These are phyloP conservation scores for Fraxinus ornus DNA, from an alignment of 305 asterid species.

Conservation along the genomic window DNA sequence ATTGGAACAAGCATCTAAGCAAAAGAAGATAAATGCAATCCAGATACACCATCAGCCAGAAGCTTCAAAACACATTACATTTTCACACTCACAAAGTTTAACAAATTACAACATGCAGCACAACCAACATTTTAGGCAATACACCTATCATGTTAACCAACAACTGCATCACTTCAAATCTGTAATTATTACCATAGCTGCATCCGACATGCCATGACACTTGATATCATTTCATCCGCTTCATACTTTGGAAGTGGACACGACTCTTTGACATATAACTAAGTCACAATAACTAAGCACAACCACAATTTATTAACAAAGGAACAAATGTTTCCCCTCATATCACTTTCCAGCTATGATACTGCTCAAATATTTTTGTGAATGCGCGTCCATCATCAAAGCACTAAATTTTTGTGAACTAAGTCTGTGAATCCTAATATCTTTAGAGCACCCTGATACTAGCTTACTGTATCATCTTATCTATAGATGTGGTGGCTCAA, in stretches of 20 bases:
- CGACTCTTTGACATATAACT: background rate
- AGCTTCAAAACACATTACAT: background rate
- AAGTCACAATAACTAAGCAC: background rate
- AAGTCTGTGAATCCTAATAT: background rate
- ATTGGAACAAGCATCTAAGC: background rate
- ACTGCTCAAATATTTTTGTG: background rate
- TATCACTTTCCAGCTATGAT: background rate
- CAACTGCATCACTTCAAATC: background rate
- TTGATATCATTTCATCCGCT: background rate
- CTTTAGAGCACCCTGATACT: background rate
- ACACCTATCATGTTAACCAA: background rate
- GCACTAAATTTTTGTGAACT: background rate
- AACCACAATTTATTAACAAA: background rate
- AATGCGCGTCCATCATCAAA: background rate
- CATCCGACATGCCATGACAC: background rate
- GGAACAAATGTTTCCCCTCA: background rate
- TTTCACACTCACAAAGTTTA: background rate
- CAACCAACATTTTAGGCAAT: background rate
- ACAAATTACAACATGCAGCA: background rate
- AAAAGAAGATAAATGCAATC: background rate
- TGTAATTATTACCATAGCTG: background rate
- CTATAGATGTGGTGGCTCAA: background rate
- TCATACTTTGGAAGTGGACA: background rate
- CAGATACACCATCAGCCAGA: background rate
- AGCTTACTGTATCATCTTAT: background rate